Evolutionary conservation across 2,329 filamentous ascomycete genomes (phyloP).

Genomic region (Apiospora sp.): DNA sequence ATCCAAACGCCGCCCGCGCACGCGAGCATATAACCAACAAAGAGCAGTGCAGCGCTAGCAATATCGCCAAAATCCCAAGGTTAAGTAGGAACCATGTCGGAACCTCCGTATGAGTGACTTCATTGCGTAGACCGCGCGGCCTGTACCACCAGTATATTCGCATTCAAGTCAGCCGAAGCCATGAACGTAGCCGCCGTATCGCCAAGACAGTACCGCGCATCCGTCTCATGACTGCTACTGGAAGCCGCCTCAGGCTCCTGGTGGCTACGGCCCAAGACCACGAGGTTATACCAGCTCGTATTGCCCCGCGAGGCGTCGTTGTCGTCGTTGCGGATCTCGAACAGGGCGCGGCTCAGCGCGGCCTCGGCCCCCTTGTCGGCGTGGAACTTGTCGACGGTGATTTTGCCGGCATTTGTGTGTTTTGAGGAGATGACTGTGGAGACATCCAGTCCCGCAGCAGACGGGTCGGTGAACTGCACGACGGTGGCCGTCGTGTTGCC

Average conservation of each 20-base stretch:
- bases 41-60: not conserved
- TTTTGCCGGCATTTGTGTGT: too few species aligned
- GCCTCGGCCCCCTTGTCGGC: constrained; percentile 9
- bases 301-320: not conserved
- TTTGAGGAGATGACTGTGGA: constrained; percentile 35
- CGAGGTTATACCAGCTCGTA: not conserved
- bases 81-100: not conserved
- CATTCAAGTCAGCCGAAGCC: constrained; percentile 65
- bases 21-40: not conserved
- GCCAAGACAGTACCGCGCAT: constrained; percentile 44
- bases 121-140: constrained; percentile 55
- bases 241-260: not conserved
- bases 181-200: constrained; percentile 68
- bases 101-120: not conserved
- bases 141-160: constrained; percentile 76
- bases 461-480: constrained; percentile 59
- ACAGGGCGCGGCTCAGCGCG: not conserved
- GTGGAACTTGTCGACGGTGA: not conserved
- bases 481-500: constrained; percentile 81
- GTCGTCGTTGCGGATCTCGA: not conserved
- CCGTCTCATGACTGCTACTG: not conserved
- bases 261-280: not conserved
- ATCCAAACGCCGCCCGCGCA: not conserved
- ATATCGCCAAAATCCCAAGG: not conserved
- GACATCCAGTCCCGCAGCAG: constrained; percentile 23